A percentile compares a stretch with the other conserved stretches of the same genome.
These are phyloP conservation scores for Sporisorium iseilematis-ciliati DNA, from an alignment of 1,284 basidiomycete genomes.

Conservation along the genomic window DNA sequence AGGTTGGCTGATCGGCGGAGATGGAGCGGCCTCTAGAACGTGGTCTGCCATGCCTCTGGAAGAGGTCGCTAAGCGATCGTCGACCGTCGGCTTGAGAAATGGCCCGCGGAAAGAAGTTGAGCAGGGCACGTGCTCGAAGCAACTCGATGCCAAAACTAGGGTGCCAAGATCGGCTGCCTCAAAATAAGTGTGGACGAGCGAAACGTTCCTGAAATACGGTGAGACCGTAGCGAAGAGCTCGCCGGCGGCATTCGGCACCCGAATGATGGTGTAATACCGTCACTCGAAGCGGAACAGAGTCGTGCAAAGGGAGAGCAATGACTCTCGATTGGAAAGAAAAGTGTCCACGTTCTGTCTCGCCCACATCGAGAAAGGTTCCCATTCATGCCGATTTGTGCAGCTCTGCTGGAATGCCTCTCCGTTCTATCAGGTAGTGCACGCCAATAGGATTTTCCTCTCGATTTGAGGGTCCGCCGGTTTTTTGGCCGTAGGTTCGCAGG, in stretches of 20 bases:
- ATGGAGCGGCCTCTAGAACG: too few relatives aligned
- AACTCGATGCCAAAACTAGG: too few relatives aligned
- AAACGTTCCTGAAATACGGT: too few relatives aligned
- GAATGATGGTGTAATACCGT: too few relatives aligned
- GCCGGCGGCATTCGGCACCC: too few relatives aligned
- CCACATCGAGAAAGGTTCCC: too few relatives aligned
- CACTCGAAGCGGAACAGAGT: neutral
- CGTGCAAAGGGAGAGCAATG: too few relatives aligned
- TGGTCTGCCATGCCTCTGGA: too few relatives aligned
- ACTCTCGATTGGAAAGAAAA: neutral
- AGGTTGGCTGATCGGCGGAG: too few relatives aligned
- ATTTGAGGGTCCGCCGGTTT: neutral
- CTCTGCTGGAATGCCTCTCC: neutral
- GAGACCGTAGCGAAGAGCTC: too few relatives aligned
- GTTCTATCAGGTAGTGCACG: slow-evolving; percentile 3
- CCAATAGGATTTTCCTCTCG: neutral
- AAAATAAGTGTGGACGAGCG: neutral
- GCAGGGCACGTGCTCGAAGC: neutral
- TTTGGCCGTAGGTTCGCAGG: neutral
- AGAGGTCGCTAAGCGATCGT: too few relatives aligned
- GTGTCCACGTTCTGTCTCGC: slow-evolving; percentile 5
- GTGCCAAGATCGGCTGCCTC: too few relatives aligned
- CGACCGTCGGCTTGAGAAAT: neutral
- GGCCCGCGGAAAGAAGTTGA: neutral
- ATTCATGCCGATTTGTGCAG: slow-evolving; percentile 7